phyloP scores from a whole-genome alignment of 441 rosid species.

The Corymbia calophylla region DNA sequence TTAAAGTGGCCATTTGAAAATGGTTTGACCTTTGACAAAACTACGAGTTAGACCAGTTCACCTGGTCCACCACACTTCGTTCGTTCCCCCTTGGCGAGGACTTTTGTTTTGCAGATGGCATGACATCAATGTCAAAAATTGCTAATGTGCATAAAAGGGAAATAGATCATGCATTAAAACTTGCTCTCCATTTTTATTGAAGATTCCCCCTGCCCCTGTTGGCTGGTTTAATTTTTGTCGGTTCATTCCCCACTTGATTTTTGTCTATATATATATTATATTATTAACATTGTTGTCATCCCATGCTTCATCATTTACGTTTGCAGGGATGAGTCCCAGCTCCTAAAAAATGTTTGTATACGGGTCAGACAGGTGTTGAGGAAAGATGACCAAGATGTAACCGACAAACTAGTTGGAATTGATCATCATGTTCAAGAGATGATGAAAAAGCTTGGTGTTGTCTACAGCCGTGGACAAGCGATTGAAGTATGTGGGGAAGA shows the following conservation, averaged over 20 bases:
- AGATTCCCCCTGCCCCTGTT: not conserved
- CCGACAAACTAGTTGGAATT: not conserved
- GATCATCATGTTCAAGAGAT: not conserved
- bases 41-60: not conserved
- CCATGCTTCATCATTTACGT: not conserved
- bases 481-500: not conserved
- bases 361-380: not conserved
- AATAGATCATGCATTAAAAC: not conserved
- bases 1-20: not conserved
- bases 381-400: not conserved
- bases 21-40: not conserved
- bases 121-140: not conserved
- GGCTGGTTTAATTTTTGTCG: not conserved
- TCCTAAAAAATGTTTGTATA: accelerated
- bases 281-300: not conserved
- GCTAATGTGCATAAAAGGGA: not conserved
- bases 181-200: not conserved
- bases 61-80: not conserved
- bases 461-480: not conserved
- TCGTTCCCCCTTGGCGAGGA: not conserved
- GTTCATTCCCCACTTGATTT: not conserved
- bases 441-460: not conserved
- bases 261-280: not conserved
- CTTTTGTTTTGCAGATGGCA: not conserved
- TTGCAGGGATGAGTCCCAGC: accelerated